These are phyloP conservation scores for Trichoderma breve DNA, from an alignment of 2,329 filamentous ascomycete species.

Conservation along the genomic window DNA sequence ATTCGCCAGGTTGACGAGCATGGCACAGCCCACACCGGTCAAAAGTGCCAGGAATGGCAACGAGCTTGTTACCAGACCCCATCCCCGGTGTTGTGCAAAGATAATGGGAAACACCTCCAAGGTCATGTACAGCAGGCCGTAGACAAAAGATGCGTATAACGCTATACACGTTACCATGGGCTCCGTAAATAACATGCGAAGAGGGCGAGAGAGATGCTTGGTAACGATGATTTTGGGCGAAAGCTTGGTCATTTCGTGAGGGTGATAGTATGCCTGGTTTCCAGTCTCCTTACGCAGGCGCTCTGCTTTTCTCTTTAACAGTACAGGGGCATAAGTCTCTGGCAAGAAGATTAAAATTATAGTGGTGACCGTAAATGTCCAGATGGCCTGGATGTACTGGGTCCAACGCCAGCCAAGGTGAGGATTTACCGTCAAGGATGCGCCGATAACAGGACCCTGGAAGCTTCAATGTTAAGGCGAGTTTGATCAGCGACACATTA, in stretches of 20 bases:
- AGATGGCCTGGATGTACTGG: slow-evolving; percentile 53
- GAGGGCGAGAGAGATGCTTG: slow-evolving; percentile 36
- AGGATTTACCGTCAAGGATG: slow-evolving; percentile 35
- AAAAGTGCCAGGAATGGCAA: slow-evolving; percentile 61
- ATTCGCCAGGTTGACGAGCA: slow-evolving; percentile 55
- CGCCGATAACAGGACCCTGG: slow-evolving; percentile 38
- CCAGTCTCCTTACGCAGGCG: slow-evolving; percentile 54
- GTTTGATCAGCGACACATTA: too few relatives aligned
- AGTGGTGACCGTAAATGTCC: slow-evolving; percentile 50
- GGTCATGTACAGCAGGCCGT: slow-evolving; percentile 56
- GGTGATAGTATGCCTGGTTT: slow-evolving; percentile 43
- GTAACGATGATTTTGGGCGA: slow-evolving; percentile 47
- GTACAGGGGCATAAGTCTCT: slow-evolving; percentile 54
- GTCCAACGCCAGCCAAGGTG: slow-evolving; percentile 49
- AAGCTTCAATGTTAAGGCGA: background rate
- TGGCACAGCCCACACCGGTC: slow-evolving; percentile 55
- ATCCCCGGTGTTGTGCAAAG: slow-evolving; percentile 58
- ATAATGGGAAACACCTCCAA: slow-evolving; percentile 47
- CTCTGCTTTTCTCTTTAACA: slow-evolving; percentile 56
- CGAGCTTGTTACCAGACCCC: slow-evolving; percentile 50
- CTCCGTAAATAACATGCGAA: slow-evolving; percentile 55
- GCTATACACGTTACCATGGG: slow-evolving; percentile 65
- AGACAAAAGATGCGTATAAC: slow-evolving; percentile 61
- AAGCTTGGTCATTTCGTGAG: slow-evolving; percentile 48
- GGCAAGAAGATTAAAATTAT: slow-evolving; percentile 55